phyloP scores from a whole-genome alignment of 495 filamentous ascomycete genomes.

The Parmelia sp. region DNA sequence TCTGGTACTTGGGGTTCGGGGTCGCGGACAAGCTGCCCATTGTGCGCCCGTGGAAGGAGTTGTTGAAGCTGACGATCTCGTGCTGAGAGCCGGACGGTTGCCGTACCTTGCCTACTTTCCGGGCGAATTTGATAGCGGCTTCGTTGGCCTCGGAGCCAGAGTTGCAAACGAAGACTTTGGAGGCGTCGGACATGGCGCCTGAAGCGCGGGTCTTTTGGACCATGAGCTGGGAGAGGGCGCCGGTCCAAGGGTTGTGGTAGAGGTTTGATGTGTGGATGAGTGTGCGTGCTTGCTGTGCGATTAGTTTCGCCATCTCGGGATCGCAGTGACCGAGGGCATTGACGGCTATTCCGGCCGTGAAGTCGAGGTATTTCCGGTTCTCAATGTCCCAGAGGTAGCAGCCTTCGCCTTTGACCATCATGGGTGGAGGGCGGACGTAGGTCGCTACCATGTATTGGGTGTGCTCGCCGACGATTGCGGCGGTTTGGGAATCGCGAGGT shows the following conservation, averaged over 20 bases:
- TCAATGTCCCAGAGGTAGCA: slow-evolving; percentile 87
- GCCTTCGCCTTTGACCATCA: slow-evolving; percentile 82
- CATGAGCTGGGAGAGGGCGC: slow-evolving; percentile 77
- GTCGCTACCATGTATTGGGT: slow-evolving; percentile 88
- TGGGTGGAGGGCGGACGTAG: slow-evolving; percentile 81
- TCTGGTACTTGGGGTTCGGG: slow-evolving; percentile 97
- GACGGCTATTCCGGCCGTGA: slow-evolving; percentile 94
- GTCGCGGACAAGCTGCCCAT: slow-evolving; percentile 90
- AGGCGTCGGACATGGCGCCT: slow-evolving; percentile 72
- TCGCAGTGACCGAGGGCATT: slow-evolving; percentile 88
- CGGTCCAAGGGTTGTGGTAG: slow-evolving; percentile 93
- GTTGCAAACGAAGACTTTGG: slow-evolving; percentile 89
- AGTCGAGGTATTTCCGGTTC: slow-evolving; percentile 82
- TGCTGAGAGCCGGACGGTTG: slow-evolving; percentile 67
- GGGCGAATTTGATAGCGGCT: slow-evolving; percentile 91
- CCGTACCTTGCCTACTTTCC: slow-evolving; percentile 73
- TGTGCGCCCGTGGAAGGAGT: slow-evolving; percentile 92
- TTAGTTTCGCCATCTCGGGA: slow-evolving; percentile 58
- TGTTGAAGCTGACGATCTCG: slow-evolving; percentile 81
- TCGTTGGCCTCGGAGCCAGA: slow-evolving; percentile 94
- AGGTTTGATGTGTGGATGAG: slow-evolving; percentile 89
- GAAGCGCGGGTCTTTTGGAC: slow-evolving; percentile 66
- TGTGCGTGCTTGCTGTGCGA: slow-evolving; percentile 71
- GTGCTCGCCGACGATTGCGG: slow-evolving; percentile 64
- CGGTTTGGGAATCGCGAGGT: slow-evolving; percentile 63